These are phyloP conservation scores for Reticulascus tulasneorum DNA, from an alignment of 2,329 filamentous ascomycete genomes.

Conservation along the genomic window DNA sequence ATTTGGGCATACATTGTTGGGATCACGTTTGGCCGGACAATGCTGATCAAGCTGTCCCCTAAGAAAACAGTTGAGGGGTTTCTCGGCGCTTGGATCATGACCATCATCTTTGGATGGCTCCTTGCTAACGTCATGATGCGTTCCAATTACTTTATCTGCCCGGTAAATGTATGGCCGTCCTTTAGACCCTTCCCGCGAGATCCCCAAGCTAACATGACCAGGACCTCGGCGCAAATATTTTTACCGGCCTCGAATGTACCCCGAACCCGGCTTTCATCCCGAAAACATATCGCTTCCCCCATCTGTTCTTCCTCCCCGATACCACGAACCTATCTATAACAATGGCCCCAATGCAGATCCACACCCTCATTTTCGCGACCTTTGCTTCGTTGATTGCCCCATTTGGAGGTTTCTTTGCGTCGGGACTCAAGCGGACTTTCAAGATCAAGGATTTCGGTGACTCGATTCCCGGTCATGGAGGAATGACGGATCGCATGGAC, in stretches of 20 bases:
- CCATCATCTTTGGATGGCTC: conserved; percentile 76
- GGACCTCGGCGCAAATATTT: conserved; percentile 89
- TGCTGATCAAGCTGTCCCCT: conserved; percentile 94
- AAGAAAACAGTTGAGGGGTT: conserved; percentile 99
- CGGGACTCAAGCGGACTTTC: conserved; percentile 95
- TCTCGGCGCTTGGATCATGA: conserved; percentile 93
- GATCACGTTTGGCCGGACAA: conserved; percentile 92
- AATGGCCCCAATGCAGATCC: conserved; percentile 86
- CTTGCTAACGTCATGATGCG: conserved; percentile 82
- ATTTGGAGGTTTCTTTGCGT: conserved; percentile 97
- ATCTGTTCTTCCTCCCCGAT: conserved; percentile 67
- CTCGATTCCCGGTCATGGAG: conserved; percentile 94
- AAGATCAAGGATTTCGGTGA: conserved; percentile 99
- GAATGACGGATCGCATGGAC: conserved; percentile 98
- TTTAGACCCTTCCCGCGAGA: conserved; percentile 3
- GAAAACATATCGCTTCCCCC: conserved; percentile 68
- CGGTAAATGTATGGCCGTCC: conserved; percentile 80
- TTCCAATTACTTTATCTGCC: conserved; percentile 97
- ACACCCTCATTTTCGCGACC: conserved; percentile 83
- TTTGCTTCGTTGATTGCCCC: conserved; percentile 96
- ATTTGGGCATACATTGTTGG: conserved; percentile 98
- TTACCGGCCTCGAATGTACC: conserved; percentile 83
- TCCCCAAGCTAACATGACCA: conserved; percentile 21
- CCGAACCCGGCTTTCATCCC: conserved; percentile 89
- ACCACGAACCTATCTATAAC: conserved; percentile 60